Evolutionary conservation across 768 basidiomycete genomes (phyloP).

Genomic region (Hypholoma sublateritium): DNA sequence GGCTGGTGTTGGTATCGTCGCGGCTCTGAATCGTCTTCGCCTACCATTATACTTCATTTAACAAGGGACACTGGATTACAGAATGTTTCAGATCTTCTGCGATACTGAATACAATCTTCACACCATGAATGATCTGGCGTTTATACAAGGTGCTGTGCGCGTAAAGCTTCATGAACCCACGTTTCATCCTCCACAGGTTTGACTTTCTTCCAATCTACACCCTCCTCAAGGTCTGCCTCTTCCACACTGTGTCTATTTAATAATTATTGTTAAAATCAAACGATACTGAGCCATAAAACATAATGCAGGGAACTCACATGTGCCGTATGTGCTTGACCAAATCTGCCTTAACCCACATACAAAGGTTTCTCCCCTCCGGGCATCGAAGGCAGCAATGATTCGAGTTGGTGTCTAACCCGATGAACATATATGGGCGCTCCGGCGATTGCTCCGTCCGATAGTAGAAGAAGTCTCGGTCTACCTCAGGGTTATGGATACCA

Average conservation of each 20-base stretch:
- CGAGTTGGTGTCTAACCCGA: neutral
- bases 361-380: neutral
- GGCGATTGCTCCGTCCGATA: neutral
- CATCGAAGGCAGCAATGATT: constrained; percentile 2
- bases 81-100: too few species aligned
- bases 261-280: neutral
- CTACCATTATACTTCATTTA: too few species aligned
- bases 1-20: too few species aligned
- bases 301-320: neutral
- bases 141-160: neutral
- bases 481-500: neutral
- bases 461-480: neutral
- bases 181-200: neutral
- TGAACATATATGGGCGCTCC: neutral
- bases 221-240: neutral
- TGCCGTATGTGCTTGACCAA: neutral
- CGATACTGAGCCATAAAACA: neutral
- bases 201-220: neutral
- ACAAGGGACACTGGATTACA: too few species aligned
- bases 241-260: neutral
- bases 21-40: too few species aligned
- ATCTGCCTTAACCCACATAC: neutral
- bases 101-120: neutral
- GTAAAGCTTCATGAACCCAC: neutral
- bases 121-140: neutral